Conservation (phyloP, 1,284 basidiomycete species). For the Puccinia hordei region DNA sequence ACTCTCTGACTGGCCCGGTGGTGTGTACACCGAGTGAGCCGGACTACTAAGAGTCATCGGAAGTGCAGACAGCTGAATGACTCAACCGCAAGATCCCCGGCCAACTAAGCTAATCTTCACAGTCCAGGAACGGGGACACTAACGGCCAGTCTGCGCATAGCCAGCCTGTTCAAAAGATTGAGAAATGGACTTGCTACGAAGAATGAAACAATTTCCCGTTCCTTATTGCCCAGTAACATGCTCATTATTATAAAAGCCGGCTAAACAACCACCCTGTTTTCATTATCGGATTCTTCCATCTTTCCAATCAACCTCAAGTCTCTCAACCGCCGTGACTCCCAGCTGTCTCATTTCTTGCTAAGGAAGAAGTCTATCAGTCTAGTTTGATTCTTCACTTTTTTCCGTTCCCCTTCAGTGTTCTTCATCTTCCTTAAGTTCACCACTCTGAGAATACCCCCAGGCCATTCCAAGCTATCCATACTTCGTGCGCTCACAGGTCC, state of each 20-base stretch:
- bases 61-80: neutral
- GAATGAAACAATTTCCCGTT: constrained; percentile 7
- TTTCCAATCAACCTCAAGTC: neutral
- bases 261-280: neutral
- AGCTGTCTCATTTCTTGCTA: constrained; percentile 24
- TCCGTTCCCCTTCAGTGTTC: neutral
- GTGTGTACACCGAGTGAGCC: neutral
- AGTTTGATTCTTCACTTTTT: constrained; percentile 12
- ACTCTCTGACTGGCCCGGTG: neutral
- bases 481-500: constrained; percentile 20
- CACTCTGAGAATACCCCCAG: constrained; percentile 24
- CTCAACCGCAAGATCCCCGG: neutral
- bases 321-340: constrained; percentile 25
- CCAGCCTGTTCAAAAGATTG: neutral
- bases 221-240: neutral
- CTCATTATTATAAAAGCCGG: constrained; percentile 24
- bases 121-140: constrained; percentile 9
- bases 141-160: constrained; percentile 27
- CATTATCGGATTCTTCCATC: constrained; percentile 5
- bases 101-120: neutral
- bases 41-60: neutral
- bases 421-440: constrained; percentile 20
- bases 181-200: neutral
- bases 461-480: neutral
- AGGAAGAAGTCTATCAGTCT: constrained; percentile 21